A percentile compares a stretch with the other conserved stretches of the same genome.
Evolutionary conservation across 2,329 filamentous ascomycete genomes (phyloP).

Genomic region (Alternaria brassicae): DNA sequence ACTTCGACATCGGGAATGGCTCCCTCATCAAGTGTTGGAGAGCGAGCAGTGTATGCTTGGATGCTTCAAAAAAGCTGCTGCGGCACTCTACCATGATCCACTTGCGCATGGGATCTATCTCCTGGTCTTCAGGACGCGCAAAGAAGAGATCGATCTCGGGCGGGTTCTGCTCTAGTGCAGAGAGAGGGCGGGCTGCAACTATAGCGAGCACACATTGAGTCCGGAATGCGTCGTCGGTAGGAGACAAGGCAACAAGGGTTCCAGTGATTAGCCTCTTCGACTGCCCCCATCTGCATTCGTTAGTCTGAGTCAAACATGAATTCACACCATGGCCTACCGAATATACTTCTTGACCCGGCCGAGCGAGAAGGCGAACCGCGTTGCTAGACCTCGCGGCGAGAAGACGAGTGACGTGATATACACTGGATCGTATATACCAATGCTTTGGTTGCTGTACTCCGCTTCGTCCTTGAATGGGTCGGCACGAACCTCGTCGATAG

Average conservation of each 20-base stretch:
- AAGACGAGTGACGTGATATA: constrained; percentile 71
- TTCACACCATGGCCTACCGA: constrained; percentile 34
- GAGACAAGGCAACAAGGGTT: constrained; percentile 63
- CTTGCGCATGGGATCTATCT: constrained; percentile 72
- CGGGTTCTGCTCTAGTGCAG: constrained; percentile 68
- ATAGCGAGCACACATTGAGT: constrained; percentile 72
- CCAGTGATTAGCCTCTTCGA: constrained; percentile 65
- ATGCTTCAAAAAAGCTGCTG: constrained; percentile 77
- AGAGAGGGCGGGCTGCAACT: constrained; percentile 72
- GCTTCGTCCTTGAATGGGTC: constrained; percentile 58
- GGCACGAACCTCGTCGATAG: constrained; percentile 58
- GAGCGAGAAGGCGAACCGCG: constrained; percentile 74
- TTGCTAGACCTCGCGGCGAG: constrained; percentile 67
- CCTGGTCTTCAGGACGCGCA: constrained; percentile 64
- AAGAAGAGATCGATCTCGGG: constrained; percentile 81
- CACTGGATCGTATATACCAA: constrained; percentile 60
- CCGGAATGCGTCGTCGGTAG: constrained; percentile 66
- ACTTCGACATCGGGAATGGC: constrained; percentile 67
- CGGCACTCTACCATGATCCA: constrained; percentile 82
- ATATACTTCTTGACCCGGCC: constrained; percentile 70
- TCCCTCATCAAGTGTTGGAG: constrained; percentile 71
- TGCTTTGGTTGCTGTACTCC: constrained; percentile 44
- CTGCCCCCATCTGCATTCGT: constrained; percentile 62
- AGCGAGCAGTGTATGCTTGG: constrained; percentile 73
- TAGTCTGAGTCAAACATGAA: not conserved